Conservation (phyloP, 129 eudicot species). For the Arctium lappa region DNA sequence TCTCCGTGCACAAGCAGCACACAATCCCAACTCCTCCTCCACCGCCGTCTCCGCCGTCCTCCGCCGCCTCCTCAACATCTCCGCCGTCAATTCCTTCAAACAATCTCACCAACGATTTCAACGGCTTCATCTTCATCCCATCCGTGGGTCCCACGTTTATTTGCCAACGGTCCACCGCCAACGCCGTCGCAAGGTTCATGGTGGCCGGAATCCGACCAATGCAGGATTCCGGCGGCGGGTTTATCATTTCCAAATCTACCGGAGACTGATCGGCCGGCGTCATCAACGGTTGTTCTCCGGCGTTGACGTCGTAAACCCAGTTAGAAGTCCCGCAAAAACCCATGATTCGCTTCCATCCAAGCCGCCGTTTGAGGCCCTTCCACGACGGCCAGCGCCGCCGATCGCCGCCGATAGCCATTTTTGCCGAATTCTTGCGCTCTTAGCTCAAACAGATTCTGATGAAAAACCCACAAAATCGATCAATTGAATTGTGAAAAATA, state of each 20-base stretch:
- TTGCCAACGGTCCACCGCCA: constrained; percentile 44
- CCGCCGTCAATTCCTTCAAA: constrained; percentile 33
- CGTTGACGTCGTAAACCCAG: constrained; percentile 1
- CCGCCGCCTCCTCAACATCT: constrained; percentile 10
- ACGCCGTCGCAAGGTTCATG: constrained; percentile 54
- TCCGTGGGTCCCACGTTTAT: constrained; percentile 12
- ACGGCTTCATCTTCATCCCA: constrained; percentile 17
- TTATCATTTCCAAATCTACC: background rate
- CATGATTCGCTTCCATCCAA: constrained; percentile 16
- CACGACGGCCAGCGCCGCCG: constrained; percentile 23
- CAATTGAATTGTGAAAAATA: background rate
- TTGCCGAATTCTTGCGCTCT: background rate
- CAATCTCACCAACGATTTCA: constrained; percentile 43
- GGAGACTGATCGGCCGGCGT: constrained; percentile 13
- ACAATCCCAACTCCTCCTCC: constrained; percentile 10
- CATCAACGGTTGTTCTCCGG: constrained; percentile 21
- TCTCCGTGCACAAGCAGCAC: constrained; percentile 56
- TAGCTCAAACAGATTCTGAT: background rate
- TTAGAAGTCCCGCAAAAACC: constrained; percentile 38
- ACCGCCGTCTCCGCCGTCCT: background rate
- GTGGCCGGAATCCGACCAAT: constrained; percentile 14
- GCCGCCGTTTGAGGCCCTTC: constrained; percentile 35
- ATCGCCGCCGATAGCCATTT: constrained; percentile 1
- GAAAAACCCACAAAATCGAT: background rate
- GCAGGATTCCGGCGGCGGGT: constrained; percentile 6